Evolutionary conservation across 2,329 filamentous ascomycete species (phyloP), one percentile per base, ranked within the genome.

Genomic region (Apiospora aurea): DNA sequence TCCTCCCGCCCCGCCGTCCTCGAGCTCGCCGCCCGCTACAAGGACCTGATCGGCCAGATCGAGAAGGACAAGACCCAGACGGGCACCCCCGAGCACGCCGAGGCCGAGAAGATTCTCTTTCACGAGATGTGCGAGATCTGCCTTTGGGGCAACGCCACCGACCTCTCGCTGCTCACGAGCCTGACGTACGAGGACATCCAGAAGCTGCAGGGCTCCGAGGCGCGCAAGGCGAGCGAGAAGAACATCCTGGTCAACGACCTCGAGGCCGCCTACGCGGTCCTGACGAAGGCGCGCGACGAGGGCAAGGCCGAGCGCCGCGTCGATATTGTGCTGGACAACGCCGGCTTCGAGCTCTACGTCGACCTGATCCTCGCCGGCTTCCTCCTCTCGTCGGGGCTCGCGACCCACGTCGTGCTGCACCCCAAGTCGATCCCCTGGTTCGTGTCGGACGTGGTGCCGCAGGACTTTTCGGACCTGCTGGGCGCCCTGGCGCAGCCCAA

Each of bases 351-450:
- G 85, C 89, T 99, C 16, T 99, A 95, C 79, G 96, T 98, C 75
- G 96, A 99, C 79, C 88, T 99, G 13, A 91, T 98, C 72, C 88
- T 99, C 1, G 95, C 94, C 0, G 96, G 95, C 0, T 99, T 97
- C 80, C 87, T 99, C 18, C 87, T 99, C 8, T 91, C 94, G 0
- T 88, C 94, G 0, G 94, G 93, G 0, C 89, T 99, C 7, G 96
- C 96, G 0, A 98, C 95, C 0, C 90, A 91, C 34, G 88, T 99
- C 18, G 91, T 98, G 26, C 88, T 99, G 13, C 95, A 97, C 79
- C 95, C 96, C 69, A 99, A 99, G 84, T 92, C 91, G 29, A 95
- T 99, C 72, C 96, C 96, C 0, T 99, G 96, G 96, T 99, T 98
- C 80, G 96, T 99, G 67, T 98, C 95, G 0, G 96, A 99, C 78